phyloP scores from a whole-genome alignment of 768 basidiomycete genomes.

The Pulveroboletus frians region DNA sequence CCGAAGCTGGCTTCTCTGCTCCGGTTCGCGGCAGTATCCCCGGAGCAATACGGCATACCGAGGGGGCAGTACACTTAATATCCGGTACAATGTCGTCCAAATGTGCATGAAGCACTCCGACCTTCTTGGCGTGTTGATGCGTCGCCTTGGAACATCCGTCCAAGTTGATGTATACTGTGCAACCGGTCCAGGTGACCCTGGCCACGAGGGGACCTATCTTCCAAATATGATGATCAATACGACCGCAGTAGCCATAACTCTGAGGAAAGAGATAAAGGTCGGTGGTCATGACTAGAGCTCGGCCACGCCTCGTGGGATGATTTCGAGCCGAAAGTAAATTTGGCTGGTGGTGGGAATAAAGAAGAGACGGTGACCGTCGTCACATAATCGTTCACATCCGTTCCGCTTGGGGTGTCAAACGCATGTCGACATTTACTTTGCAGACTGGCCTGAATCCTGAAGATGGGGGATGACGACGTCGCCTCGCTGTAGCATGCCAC shows the following conservation, averaged over 20 bases:
- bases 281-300: conserved; percentile 10
- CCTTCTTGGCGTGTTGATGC: conserved; percentile 43
- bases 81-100: conserved; percentile 38
- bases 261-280: conserved; percentile 5
- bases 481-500: background rate
- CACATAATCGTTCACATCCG: no score
- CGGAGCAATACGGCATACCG: conserved; percentile 40
- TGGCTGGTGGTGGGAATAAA: background rate
- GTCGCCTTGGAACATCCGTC: conserved; percentile 50
- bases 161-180: conserved; percentile 51
- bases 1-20: background rate
- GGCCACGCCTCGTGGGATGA: conserved; percentile 2
- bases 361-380: conserved; percentile 3
- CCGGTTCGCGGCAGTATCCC: background rate
- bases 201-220: conserved; percentile 57
- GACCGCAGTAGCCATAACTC: conserved; percentile 10
- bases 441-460: background rate
- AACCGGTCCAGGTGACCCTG: conserved; percentile 42
- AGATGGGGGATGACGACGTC: background rate
- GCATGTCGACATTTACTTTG: background rate
- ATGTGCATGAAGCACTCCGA: conserved; percentile 44
- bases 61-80: conserved; percentile 57
- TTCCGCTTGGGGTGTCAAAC: background rate
- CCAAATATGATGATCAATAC: conserved; percentile 47
- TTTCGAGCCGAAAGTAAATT: conserved; percentile 1